Evolutionary conservation across 805 yeast species (phyloP).

Genomic region (Wickerhamomyces chambardii): DNA sequence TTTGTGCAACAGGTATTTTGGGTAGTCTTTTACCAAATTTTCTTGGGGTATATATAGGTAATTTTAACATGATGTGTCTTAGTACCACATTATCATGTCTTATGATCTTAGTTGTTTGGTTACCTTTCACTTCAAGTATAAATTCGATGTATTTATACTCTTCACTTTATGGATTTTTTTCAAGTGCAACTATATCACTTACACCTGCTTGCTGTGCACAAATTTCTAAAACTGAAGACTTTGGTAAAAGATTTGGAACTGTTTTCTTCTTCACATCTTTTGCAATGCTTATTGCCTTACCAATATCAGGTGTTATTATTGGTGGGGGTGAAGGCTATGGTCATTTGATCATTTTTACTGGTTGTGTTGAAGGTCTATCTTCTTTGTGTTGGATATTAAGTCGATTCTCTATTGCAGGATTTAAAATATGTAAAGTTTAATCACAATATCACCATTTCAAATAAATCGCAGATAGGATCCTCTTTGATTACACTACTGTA

Average conservation of each 20-base stretch:
- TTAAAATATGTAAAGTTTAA: no score
- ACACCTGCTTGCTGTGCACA: conserved; percentile 66
- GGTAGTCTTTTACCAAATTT: conserved; percentile 51
- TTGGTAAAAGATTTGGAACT: conserved; percentile 64
- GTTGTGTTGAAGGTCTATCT: not conserved
- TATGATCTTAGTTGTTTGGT: conserved; percentile 49
- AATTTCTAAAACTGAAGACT: conserved; percentile 52
- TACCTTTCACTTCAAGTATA: conserved; percentile 46
- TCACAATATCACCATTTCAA: no score
- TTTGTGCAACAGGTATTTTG: conserved; percentile 33
- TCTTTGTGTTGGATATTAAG: no score
- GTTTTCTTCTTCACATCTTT: conserved; percentile 43
- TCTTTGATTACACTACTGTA: no score
- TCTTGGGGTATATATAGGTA: conserved; percentile 44
- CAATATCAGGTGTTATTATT: conserved; percentile 40
- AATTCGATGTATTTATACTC: conserved; percentile 42
- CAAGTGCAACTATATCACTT: conserved; percentile 53
- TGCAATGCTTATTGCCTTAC: conserved; percentile 36
- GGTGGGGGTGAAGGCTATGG: conserved; percentile 27
- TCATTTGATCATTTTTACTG: conserved; percentile 31
- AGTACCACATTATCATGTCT: conserved; percentile 38
- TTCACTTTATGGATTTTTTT: conserved; percentile 45
- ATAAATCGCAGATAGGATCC: no score
- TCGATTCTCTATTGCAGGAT: no score
- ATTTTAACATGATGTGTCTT: conserved; percentile 44